A percentile compares a stretch with the other conserved stretches of the same genome.
phyloP scores from a whole-genome alignment of 495 filamentous ascomycete genomes.

The Trypethelium eluteriae region DNA sequence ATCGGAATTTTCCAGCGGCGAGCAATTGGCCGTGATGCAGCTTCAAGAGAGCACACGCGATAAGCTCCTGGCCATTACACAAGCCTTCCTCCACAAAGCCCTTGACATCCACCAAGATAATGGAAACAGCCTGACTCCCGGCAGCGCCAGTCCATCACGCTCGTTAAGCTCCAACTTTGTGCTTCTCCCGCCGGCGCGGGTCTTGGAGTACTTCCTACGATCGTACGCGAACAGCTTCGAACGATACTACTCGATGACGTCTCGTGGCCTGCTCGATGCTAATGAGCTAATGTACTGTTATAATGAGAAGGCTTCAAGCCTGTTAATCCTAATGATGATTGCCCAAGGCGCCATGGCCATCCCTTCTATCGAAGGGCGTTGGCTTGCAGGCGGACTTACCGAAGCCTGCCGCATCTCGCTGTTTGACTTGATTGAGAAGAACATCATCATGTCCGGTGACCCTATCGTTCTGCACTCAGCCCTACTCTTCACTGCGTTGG shows the following conservation, averaged over 20 bases:
- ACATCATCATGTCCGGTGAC: constrained; percentile 53
- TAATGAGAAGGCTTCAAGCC: constrained; percentile 50
- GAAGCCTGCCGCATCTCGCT: constrained; percentile 60
- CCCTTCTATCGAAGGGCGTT: constrained; percentile 49
- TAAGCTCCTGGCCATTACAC: constrained; percentile 55
- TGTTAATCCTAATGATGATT: constrained; percentile 58
- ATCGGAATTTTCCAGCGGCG: constrained; percentile 42
- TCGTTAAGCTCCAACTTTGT: constrained; percentile 46
- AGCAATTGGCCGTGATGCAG: constrained; percentile 39
- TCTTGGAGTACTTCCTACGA: constrained; percentile 53
- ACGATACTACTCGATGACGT: constrained; percentile 50
- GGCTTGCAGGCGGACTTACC: constrained; percentile 53
- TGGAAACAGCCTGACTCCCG: constrained; percentile 23
- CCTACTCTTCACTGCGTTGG: constrained; percentile 52
- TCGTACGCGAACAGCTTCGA: constrained; percentile 52
- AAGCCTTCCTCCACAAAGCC: constrained; percentile 55
- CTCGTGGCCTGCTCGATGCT: constrained; percentile 46
- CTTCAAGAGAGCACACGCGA: constrained; percentile 46
- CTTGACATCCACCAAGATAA: constrained; percentile 49
- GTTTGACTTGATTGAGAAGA: constrained; percentile 58
- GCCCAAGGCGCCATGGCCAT: constrained; percentile 54
- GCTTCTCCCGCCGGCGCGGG: constrained; percentile 50
- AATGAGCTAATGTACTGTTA: constrained; percentile 49
- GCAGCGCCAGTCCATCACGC: constrained; percentile 35
- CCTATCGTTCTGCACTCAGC: constrained; percentile 51